phyloP scores from a whole-genome alignment of 768 basidiomycete genomes.

The Paxillus rubicundulus region DNA sequence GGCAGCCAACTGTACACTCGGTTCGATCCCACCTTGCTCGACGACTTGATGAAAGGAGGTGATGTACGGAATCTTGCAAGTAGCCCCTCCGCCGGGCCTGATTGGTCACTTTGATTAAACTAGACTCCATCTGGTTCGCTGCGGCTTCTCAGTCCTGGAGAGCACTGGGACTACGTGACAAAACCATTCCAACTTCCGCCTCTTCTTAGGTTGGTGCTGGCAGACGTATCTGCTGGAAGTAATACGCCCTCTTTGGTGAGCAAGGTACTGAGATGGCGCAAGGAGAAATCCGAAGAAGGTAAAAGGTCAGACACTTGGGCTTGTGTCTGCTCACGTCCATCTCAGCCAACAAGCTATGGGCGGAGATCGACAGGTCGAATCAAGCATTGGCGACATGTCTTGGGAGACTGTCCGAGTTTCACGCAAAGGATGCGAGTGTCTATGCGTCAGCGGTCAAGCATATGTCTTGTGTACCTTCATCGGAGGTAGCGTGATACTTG shows the following conservation, averaged over 20 bases:
- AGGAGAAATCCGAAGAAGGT: constrained; percentile 60
- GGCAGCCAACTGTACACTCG: constrained; percentile 93
- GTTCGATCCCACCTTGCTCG: constrained; percentile 60
- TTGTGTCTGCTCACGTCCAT: constrained; percentile 1
- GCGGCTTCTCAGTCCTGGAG: constrained; percentile 49
- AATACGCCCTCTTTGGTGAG: constrained; percentile 94
- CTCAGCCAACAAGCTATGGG: constrained; percentile 66
- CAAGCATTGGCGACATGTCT: constrained; percentile 55
- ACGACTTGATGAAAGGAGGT: constrained; percentile 19
- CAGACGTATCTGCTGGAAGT: constrained; percentile 94
- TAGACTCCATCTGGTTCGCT: constrained; percentile 14
- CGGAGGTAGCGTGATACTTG: constrained; percentile 43
- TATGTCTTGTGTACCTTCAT: constrained; percentile 55
- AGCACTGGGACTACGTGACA: constrained; percentile 68
- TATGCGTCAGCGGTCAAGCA: constrained; percentile 62
- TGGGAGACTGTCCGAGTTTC: constrained; percentile 46
- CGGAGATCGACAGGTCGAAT: constrained; percentile 59
- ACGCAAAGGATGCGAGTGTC: constrained; percentile 43
- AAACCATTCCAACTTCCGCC: constrained; percentile 81
- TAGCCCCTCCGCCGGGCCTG: neutral
- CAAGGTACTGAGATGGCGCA: constrained; percentile 88
- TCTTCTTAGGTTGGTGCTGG: constrained; percentile 78
- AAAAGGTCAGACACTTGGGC: neutral
- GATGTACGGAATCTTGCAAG: constrained; percentile 18
- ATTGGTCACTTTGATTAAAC: neutral